phyloP scores from a whole-genome alignment of 192 early-diverging fungal species.

The Dimargaris verticillata region DNA sequence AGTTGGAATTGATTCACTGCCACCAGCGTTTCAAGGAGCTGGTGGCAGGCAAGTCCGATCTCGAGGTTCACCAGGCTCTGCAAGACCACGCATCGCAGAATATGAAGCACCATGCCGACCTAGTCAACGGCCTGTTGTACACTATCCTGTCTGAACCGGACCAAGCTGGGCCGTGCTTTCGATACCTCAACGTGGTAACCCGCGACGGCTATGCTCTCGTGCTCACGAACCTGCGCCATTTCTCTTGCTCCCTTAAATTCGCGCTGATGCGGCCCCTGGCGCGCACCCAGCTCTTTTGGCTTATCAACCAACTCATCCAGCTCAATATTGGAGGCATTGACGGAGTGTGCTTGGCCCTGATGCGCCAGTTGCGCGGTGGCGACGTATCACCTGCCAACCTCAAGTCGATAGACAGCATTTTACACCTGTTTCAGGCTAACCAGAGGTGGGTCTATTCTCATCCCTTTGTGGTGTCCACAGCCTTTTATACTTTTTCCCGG shows the following conservation, averaged over 20 bases:
- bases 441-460: slow-evolving; percentile 14
- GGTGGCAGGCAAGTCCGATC: slow-evolving; percentile 25
- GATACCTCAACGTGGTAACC: slow-evolving; percentile 38
- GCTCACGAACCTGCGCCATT: slow-evolving; percentile 19
- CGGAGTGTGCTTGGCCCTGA: slow-evolving; percentile 28
- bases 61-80: slow-evolving; percentile 41
- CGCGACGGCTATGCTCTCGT: slow-evolving; percentile 39
- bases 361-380: slow-evolving; percentile 45
- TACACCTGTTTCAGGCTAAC: slow-evolving; percentile 31
- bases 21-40: slow-evolving; percentile 16
- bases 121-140: slow-evolving; percentile 43
- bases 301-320: slow-evolving; percentile 34
- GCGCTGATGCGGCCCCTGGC: slow-evolving; percentile 18
- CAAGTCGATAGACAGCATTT: slow-evolving; percentile 25
- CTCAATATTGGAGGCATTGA: slow-evolving; percentile 32
- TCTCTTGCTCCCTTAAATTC: slow-evolving; percentile 23
- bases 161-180: slow-evolving; percentile 25
- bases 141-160: slow-evolving; percentile 31
- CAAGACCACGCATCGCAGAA: slow-evolving; percentile 35
- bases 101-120: slow-evolving; percentile 27
- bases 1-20: slow-evolving; percentile 26
- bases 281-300: slow-evolving; percentile 37
- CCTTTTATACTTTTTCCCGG: slow-evolving; percentile 28
- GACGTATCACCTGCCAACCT: slow-evolving; percentile 32
- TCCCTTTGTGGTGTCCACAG: slow-evolving; percentile 21